phyloP scores from a whole-genome alignment of 768 basidiomycete genomes.

The Lyophyllum semitale region DNA sequence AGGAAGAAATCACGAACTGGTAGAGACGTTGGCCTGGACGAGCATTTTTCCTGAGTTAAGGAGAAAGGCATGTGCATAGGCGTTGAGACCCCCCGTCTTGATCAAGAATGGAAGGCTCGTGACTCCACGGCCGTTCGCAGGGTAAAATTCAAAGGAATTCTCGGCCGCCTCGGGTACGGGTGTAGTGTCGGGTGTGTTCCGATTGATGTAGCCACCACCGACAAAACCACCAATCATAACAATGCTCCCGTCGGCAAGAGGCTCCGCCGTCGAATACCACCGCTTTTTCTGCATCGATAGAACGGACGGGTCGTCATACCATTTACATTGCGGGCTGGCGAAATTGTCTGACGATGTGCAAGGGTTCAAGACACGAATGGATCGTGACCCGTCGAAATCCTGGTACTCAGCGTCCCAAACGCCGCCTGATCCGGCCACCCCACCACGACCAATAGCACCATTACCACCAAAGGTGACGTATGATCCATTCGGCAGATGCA shows the following conservation, averaged over 20 bases:
- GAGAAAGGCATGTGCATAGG: conserved; percentile 74
- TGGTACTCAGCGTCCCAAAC: conserved; percentile 67
- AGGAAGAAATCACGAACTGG: conserved; percentile 47
- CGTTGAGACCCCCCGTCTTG: conserved; percentile 73
- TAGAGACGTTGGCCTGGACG: conserved; percentile 80
- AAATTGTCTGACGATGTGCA: conserved; percentile 57
- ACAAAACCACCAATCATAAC: conserved; percentile 82
- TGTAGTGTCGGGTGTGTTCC: conserved; percentile 70
- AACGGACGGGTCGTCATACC: conserved; percentile 67
- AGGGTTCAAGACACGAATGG: conserved; percentile 82
- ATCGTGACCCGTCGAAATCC: conserved; percentile 77
- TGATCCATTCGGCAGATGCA: conserved; percentile 81
- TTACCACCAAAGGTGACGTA: conserved; percentile 80
- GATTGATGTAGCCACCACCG: conserved; percentile 77
- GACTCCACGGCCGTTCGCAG: conserved; percentile 50
- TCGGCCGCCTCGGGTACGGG: conserved; percentile 69
- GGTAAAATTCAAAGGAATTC: conserved; percentile 84
- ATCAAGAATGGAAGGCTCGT: conserved; percentile 68
- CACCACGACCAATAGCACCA: conserved; percentile 70
- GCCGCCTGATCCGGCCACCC: conserved; percentile 54
- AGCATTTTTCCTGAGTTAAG: conserved; percentile 79
- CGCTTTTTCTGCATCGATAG: conserved; percentile 69
- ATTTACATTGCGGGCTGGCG: conserved; percentile 54
- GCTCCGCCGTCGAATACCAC: conserved; percentile 80
- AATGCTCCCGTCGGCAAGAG: conserved; percentile 74